Base-by-base conservation (phyloP, 306 rosid species). In the Begonia loranthoides region DNA sequence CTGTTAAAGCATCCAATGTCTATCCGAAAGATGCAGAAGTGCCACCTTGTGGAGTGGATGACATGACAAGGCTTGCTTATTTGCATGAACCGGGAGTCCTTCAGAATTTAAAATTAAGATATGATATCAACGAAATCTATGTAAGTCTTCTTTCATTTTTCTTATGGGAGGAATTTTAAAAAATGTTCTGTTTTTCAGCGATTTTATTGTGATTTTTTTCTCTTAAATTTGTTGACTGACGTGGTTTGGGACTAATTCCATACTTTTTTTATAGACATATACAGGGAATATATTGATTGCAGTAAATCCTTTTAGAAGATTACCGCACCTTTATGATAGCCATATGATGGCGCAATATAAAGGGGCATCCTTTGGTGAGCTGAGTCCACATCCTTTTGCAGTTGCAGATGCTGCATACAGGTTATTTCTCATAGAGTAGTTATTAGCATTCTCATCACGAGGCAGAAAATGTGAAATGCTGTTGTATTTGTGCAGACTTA, bases 311-410 rank as follows among this genome's bases (percentile, higher is more conserved):
- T 92, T 92, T 65, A 67, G 68, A 58, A 87, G 17, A 69, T 76
- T 92, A 64, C 99, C 99, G 51, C 99, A 92, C 73, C 87, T 92
- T 62, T 92, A 92, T 49, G 89, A 92, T 72, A 83, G 83, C 66
- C 95, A 92, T 72, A 92, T 92, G 99, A 92, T 92, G 99, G 79
- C 83, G 60, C 99, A 92, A 71, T 92, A 92, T 73, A 92, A 92
- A 70, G 99, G 96, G 53, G 96, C 94, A 50, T 84, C 74, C 59
- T 87, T 92, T 59, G 99, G 96, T 59, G 99, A 92, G 94, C 77
- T 92, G 64, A 92, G 96, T 71, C 99, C 99, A 15, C 99, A 92
- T 60, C 99, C 99, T 9, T 92, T 92, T 83, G 99, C 99, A 57
- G 94, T 92, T 65, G 99, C 99, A 61, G 99, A 92, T 72, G 82